These are phyloP conservation scores for Primulina huaijiensis DNA, from an alignment of 257 asterid genomes.

Conservation along the genomic window DNA sequence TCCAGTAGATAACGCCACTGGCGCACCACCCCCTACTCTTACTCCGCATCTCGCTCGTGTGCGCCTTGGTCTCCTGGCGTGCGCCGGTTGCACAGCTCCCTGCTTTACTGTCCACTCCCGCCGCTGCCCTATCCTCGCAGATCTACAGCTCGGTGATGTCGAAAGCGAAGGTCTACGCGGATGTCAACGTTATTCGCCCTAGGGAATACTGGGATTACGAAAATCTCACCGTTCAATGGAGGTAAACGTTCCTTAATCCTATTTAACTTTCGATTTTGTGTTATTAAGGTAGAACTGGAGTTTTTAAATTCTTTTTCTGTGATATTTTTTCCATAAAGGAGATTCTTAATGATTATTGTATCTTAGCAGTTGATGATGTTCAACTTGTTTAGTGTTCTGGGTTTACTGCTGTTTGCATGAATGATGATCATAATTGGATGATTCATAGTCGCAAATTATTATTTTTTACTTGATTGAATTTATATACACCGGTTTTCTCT, in stretches of 20 bases:
- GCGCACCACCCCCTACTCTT: conserved; percentile 31
- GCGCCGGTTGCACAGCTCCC: conserved; percentile 38
- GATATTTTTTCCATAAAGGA: background rate
- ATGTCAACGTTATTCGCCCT: conserved; percentile 74
- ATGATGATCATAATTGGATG: background rate
- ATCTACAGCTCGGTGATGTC: conserved; percentile 58
- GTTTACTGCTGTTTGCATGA: background rate
- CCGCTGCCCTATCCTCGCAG: conserved; percentile 35
- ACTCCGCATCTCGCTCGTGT: conserved; percentile 40
- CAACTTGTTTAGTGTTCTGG: background rate
- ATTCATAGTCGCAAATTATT: background rate
- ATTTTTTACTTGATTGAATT: background rate
- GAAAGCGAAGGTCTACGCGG: conserved; percentile 73
- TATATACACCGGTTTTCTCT: background rate
- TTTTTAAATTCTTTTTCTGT: background rate
- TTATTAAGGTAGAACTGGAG: background rate
- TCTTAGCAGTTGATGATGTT: background rate
- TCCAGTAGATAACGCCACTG: conserved; percentile 33
- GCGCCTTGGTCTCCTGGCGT: conserved; percentile 38
- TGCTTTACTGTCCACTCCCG: conserved; percentile 20
- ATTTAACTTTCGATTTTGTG: background rate
- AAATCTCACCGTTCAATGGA: conserved; percentile 74
- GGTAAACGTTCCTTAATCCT: conserved; percentile 36
- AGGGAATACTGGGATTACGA: conserved; percentile 84
- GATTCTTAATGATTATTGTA: background rate